Evolutionary conservation across 2,329 filamentous ascomycete genomes (phyloP).

Genomic region (Talaromyces sp.): DNA sequence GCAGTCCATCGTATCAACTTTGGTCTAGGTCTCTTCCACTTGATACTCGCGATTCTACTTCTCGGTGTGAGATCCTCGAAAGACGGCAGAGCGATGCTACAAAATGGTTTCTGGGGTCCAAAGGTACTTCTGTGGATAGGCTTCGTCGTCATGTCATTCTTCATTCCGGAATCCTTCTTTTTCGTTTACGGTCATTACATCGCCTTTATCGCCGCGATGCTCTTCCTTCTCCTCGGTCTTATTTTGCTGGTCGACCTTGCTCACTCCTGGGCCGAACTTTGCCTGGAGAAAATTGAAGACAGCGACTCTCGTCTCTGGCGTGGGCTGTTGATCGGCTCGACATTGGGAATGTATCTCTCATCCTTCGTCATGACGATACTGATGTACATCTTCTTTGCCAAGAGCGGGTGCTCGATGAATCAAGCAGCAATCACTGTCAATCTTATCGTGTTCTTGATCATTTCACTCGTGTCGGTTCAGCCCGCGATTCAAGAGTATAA

Average conservation of each 20-base stretch:
- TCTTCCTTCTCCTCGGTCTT: slow-evolving; percentile 88
- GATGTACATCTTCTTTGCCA: slow-evolving; percentile 95
- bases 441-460: slow-evolving; percentile 71
- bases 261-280: slow-evolving; percentile 96
- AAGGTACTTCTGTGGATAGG: slow-evolving; percentile 87
- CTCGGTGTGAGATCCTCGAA: slow-evolving; percentile 83
- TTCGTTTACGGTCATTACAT: slow-evolving; percentile 95
- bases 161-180: slow-evolving; percentile 94
- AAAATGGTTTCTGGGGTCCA: slow-evolving; percentile 99
- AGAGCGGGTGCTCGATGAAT: slow-evolving; percentile 82
- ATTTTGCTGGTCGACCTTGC: slow-evolving; percentile 91
- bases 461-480: slow-evolving; percentile 83
- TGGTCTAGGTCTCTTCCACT: slow-evolving; percentile 87
- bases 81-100: slow-evolving; percentile 77
- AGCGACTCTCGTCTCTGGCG: slow-evolving; percentile 82
- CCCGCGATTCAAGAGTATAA: slow-evolving; percentile 87
- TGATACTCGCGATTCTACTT: slow-evolving; percentile 76
- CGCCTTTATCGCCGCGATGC: slow-evolving; percentile 77
- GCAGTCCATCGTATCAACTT: slow-evolving; percentile 98
- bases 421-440: slow-evolving; percentile 94
- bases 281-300: slow-evolving; percentile 86
- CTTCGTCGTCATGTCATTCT: slow-evolving; percentile 84
- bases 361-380: slow-evolving; percentile 91
- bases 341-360: slow-evolving; percentile 84
- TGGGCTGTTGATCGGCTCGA: slow-evolving; percentile 81